Percentiles rank a stretch among this genome's conserved stretches.
Conservation (phyloP, 805 yeast genomes). For the Kuraishia borneana region DNA sequence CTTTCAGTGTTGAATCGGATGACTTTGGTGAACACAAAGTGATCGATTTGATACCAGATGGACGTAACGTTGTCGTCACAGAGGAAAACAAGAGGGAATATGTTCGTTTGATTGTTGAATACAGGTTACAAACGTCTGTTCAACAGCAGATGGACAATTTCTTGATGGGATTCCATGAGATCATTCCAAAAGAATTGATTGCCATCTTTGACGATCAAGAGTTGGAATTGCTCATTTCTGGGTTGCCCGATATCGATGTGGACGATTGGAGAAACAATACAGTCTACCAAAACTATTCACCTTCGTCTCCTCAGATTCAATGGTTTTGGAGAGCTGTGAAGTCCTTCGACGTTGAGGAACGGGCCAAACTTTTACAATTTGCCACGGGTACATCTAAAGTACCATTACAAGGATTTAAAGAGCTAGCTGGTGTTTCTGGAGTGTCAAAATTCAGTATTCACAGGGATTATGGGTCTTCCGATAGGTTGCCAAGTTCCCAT, state of each 20-base stretch:
- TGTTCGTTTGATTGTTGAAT: constrained; percentile 78
- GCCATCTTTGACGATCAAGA: constrained; percentile 93
- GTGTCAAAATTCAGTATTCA: constrained; percentile 80
- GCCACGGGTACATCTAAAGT: constrained; percentile 97
- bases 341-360: constrained; percentile 86
- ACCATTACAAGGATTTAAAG: constrained; percentile 89
- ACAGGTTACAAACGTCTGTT: constrained; percentile 72
- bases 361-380: constrained; percentile 89
- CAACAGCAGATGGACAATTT: constrained; percentile 81
- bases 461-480: constrained; percentile 75
- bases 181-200: constrained; percentile 74
- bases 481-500: constrained; percentile 88
- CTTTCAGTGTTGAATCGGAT: constrained; percentile 86
- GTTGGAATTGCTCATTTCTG: constrained; percentile 82
- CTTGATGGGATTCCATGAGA: constrained; percentile 78
- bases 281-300: constrained; percentile 66
- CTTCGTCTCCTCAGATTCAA: constrained; percentile 76
- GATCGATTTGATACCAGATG: constrained; percentile 75
- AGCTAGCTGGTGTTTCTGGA: constrained; percentile 80
- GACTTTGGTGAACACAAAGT: constrained; percentile 85
- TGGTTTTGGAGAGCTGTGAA: constrained; percentile 98
- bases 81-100: constrained; percentile 87
- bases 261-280: constrained; percentile 93
- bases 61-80: constrained; percentile 76
- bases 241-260: constrained; percentile 92